phyloP scores from a whole-genome alignment of 106 monocot genomes.

The Xerophyta viscosa region DNA sequence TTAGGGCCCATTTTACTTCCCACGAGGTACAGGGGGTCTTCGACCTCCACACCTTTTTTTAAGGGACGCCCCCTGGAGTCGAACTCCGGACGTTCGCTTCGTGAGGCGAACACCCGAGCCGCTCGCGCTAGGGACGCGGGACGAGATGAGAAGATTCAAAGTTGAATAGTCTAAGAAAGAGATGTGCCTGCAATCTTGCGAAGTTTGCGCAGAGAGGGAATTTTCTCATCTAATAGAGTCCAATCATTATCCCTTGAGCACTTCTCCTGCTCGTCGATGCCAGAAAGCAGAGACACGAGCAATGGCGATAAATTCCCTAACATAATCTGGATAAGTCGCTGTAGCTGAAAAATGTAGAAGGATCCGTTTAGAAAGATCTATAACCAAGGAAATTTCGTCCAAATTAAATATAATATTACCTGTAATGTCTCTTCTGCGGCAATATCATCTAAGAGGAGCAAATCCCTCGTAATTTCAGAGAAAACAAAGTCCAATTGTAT shows the following conservation, averaged over 20 bases:
- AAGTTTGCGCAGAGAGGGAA: constrained; percentile 64
- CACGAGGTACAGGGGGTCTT: too few species aligned
- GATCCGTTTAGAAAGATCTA: too few species aligned
- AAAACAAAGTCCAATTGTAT: constrained; percentile 52
- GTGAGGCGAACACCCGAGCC: too few species aligned
- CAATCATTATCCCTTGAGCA: constrained; percentile 13
- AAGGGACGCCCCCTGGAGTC: too few species aligned
- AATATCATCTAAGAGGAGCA: constrained; percentile 90
- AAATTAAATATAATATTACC: constrained; percentile 44
- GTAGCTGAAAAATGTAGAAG: constrained; percentile 52
- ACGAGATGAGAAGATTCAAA: not conserved
- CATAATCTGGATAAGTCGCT: constrained; percentile 60
- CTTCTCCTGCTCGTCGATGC: constrained; percentile 24
- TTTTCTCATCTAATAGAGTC: constrained; percentile 30
- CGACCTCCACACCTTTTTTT: too few species aligned
- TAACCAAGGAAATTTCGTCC: too few species aligned
- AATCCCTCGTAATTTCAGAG: constrained; percentile 64
- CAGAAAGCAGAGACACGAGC: constrained; percentile 36
- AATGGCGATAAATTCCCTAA: constrained; percentile 66
- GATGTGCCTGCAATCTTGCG: constrained; percentile 73
- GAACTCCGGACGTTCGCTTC: too few species aligned
- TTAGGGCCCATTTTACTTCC: too few species aligned
- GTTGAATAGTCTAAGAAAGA: not conserved
- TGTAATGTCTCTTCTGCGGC: constrained; percentile 96
- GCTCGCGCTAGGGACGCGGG: too few species aligned